A percentile compares a stretch with the other conserved stretches of the same genome.
Evolutionary conservation across 768 basidiomycete species (phyloP).

Genomic region (Atractiella rhizophila): DNA sequence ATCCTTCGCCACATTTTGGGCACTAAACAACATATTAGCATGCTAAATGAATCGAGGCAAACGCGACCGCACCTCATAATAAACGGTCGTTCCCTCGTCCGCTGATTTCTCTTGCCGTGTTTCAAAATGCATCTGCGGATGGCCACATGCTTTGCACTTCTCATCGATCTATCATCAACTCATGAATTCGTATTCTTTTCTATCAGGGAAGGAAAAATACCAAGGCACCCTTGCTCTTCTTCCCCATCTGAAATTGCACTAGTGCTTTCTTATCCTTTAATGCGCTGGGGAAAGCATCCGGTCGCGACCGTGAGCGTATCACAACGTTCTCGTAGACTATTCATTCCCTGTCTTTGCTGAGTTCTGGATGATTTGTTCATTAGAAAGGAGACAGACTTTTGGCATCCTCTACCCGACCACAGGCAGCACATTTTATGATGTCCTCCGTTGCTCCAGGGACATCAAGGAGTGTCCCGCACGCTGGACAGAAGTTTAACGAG

Average conservation of each 20-base stretch:
- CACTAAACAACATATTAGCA: too few relatives aligned
- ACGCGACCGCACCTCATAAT: slow-evolving; percentile 9
- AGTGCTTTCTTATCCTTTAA: slow-evolving; percentile 61
- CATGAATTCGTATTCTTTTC: neutral
- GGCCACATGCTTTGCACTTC: slow-evolving; percentile 6
- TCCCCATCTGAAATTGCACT: slow-evolving; percentile 23
- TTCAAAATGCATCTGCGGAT: slow-evolving; percentile 5
- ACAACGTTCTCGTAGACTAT: slow-evolving; percentile 65
- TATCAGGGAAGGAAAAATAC: neutral
- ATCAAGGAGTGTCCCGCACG: slow-evolving; percentile 69
- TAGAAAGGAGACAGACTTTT: slow-evolving; percentile 36
- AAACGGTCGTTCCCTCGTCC: slow-evolving; percentile 10
- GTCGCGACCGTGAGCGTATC: slow-evolving; percentile 69
- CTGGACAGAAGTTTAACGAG: slow-evolving; percentile 77
- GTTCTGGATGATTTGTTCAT: neutral
- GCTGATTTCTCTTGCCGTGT: slow-evolving; percentile 9
- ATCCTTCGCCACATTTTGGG: too few relatives aligned
- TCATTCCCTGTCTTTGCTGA: neutral
- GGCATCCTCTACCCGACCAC: slow-evolving; percentile 60
- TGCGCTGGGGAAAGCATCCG: slow-evolving; percentile 78
- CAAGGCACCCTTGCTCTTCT: slow-evolving; percentile 1
- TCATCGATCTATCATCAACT: slow-evolving; percentile 5
- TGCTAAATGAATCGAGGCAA: too few relatives aligned
- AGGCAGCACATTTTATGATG: slow-evolving; percentile 65
- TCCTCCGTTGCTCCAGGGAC: slow-evolving; percentile 55